Evolutionary conservation across 352 stramenopile genomes (phyloP).

Genomic region (Pythium aristosporum): DNA sequence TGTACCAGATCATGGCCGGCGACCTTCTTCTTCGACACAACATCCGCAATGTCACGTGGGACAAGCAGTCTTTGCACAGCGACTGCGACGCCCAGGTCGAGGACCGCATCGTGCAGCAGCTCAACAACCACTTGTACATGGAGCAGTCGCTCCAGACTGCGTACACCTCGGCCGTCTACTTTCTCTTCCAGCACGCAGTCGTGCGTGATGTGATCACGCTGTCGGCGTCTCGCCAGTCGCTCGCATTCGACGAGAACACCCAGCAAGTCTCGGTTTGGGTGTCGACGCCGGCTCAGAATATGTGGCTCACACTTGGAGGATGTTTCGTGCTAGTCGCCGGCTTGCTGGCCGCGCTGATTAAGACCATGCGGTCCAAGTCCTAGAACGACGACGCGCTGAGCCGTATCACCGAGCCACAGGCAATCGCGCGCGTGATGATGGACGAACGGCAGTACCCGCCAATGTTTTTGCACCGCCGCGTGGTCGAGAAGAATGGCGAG

Average conservation of each 20-base stretch:
- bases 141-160: no score
- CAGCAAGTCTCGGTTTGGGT: conserved; percentile 2
- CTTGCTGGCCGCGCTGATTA: neutral
- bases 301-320: neutral
- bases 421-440: conserved; percentile 14
- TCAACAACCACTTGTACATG: no score
- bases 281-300: neutral
- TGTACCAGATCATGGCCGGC: no score
- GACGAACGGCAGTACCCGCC: conserved; percentile 6
- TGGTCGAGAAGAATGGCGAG: neutral
- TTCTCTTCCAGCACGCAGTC: no score
- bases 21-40: no score
- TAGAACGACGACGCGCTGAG: neutral
- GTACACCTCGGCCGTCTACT: no score
- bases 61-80: no score
- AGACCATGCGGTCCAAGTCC: neutral
- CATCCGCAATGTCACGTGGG: no score
- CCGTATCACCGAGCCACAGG: neutral
- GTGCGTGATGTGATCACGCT: no score
- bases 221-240: no score
- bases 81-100: no score
- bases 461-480: neutral
- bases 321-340: neutral
- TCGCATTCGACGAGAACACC: neutral
- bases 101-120: no score